These are phyloP conservation scores for Picea abies DNA, from an alignment of 83 land plant genomes.

Conservation along the genomic window DNA sequence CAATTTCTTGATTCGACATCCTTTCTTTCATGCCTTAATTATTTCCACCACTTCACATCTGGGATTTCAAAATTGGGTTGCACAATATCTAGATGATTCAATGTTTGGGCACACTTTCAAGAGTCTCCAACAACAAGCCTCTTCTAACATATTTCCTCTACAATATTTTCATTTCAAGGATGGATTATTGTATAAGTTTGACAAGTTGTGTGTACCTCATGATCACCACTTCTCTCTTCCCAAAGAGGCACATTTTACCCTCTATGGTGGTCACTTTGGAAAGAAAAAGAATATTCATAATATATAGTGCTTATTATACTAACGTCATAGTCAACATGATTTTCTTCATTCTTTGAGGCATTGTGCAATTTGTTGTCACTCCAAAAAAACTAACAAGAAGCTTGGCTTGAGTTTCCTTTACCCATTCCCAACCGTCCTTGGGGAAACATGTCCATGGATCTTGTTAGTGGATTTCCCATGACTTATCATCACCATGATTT, in stretches of 20 bases:
- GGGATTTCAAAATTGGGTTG: too few species aligned
- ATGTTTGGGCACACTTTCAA: too few species aligned
- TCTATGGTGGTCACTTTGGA: neutral
- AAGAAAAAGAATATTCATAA: neutral
- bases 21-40: too few species aligned
- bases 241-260: neutral
- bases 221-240: neutral
- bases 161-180: neutral
- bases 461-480: neutral
- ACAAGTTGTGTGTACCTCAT: neutral
- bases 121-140: too few species aligned
- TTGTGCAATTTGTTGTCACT: neutral
- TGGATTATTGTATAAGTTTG: neutral
- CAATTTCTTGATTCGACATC: too few species aligned
- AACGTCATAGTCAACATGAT: too few species aligned
- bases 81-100: too few species aligned
- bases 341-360: neutral
- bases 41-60: too few species aligned
- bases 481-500: neutral
- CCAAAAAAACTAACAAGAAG: neutral
- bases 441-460: neutral
- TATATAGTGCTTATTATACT: too few species aligned
- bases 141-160: too few species aligned
- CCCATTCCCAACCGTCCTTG: neutral
- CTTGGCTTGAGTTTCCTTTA: neutral